Conservation (phyloP, 1,139 yeast genomes). For the Suhomyces choctaworum region DNA sequence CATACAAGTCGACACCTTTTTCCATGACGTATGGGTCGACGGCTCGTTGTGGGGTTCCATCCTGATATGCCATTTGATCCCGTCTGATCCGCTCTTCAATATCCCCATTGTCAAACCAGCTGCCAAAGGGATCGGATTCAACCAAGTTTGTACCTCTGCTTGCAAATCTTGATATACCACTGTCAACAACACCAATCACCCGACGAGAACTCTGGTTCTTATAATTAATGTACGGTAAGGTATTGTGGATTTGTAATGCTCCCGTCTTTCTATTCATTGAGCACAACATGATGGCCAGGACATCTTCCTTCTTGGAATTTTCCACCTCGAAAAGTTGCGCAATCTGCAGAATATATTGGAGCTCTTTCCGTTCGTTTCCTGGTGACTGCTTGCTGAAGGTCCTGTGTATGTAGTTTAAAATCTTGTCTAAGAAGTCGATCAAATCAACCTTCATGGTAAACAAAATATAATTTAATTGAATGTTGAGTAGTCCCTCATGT, state of each 20-base stretch:
- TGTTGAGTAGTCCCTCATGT: conserved; percentile 29
- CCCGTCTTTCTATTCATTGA: conserved; percentile 38
- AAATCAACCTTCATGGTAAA: conserved; percentile 34
- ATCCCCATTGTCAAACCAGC: conserved; percentile 7
- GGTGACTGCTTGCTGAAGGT: conserved; percentile 3
- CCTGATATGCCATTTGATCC: no score
- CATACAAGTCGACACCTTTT: conserved; percentile 6
- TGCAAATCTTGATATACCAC: conserved; percentile 10
- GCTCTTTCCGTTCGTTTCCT: conserved; percentile 7
- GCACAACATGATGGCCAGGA: conserved; percentile 27
- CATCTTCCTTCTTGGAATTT: conserved; percentile 8
- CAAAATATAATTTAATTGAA: conserved; percentile 39
- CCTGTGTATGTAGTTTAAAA: conserved; percentile 12
- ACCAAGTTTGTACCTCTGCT: conserved; percentile 1
- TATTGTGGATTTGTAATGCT: conserved; percentile 22
- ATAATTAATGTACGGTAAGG: conserved; percentile 14
- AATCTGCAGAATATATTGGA: conserved; percentile 8
- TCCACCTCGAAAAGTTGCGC: conserved; percentile 11
- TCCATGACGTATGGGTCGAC: conserved; percentile 5
- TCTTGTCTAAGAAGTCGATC: conserved; percentile 24
- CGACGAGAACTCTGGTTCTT: conserved; percentile 11
- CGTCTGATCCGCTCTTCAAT: no score
- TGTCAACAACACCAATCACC: conserved; percentile 11
- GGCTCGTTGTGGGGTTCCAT: no score
- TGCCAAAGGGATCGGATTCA: conserved; percentile 6